A percentile compares a stretch with the other conserved stretches of the same genome.
Evolutionary conservation across 2,329 filamentous ascomycete genomes (phyloP).

Genomic region (Fusarium pseudocircinatum): DNA sequence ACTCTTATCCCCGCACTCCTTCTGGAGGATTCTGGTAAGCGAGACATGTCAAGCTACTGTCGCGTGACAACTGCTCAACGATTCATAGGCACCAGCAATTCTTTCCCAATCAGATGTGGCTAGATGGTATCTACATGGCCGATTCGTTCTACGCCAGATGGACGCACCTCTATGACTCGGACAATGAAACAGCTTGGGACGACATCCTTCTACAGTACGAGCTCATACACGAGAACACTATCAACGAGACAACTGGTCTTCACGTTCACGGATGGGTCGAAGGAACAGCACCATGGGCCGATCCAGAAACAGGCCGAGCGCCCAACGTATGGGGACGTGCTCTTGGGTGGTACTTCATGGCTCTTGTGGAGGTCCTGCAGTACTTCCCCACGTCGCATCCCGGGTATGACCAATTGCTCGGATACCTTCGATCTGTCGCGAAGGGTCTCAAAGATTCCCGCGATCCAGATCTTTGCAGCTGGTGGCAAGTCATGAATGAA

Average conservation of each 20-base stretch:
- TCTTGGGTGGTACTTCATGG: constrained; percentile 62
- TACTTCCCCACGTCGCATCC: constrained; percentile 49
- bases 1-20: constrained; percentile 58
- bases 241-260: constrained; percentile 51
- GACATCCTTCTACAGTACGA: constrained; percentile 56
- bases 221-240: constrained; percentile 54
- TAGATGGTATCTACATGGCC: constrained; percentile 63
- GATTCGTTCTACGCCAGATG: constrained; percentile 54
- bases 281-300: constrained; percentile 58
- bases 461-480: constrained; percentile 56
- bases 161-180: constrained; percentile 46
- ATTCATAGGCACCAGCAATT: constrained; percentile 42
- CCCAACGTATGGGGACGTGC: constrained; percentile 61
- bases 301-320: constrained; percentile 56
- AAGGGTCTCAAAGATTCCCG: constrained; percentile 52
- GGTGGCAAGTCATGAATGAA: constrained; percentile 66
- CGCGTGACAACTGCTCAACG: fast-evolving
- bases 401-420: constrained; percentile 46
- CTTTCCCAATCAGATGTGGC: constrained; percentile 65
- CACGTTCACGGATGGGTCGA: constrained; percentile 64
- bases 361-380: constrained; percentile 58
- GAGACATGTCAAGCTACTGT: fast-evolving
- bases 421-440: constrained; percentile 52
- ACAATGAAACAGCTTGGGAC: constrained; percentile 52
- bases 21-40: constrained; percentile 60